Evolutionary conservation across 2,329 filamentous ascomycete species (phyloP).

Genomic region (Furcasterigmium sp.): DNA sequence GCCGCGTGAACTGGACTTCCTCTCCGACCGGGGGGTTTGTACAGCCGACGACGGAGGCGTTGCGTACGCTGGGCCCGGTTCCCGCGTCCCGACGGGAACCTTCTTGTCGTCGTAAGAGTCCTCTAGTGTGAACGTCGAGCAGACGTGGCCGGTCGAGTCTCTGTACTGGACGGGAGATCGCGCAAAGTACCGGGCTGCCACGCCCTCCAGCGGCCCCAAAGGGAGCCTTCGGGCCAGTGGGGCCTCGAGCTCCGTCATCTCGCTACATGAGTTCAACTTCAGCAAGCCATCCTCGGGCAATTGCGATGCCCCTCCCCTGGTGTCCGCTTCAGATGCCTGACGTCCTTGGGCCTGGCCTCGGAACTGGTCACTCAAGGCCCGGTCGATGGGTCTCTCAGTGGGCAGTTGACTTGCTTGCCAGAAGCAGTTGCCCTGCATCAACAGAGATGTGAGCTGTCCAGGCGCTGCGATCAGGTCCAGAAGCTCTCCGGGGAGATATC

Average conservation of each 20-base stretch:
- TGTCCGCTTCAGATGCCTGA: too few relatives aligned
- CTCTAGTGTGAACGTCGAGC: constrained; percentile 17
- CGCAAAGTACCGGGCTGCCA: constrained; percentile 12
- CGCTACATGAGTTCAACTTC: constrained; percentile 1
- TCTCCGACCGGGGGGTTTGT: constrained; percentile 10
- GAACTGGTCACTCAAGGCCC: constrained; percentile 1
- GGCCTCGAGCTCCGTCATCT: constrained; percentile 4
- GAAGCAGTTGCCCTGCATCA: constrained; percentile 60
- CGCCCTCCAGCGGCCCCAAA: constrained; percentile 7
- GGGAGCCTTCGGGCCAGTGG: not conserved
- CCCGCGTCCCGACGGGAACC: constrained; percentile 12
- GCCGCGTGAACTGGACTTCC: constrained; percentile 9
- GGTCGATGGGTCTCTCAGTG: constrained; percentile 2
- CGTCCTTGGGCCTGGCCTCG: too few relatives aligned
- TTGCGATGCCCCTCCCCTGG: constrained; percentile 6
- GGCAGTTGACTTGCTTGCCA: constrained; percentile 28
- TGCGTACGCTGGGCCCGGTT: constrained; percentile 3
- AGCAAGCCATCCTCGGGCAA: constrained; percentile 1
- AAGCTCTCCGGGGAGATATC: constrained; percentile 57
- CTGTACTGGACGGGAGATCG: constrained; percentile 23
- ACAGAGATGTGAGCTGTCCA: constrained; percentile 44
- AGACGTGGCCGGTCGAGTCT: constrained; percentile 14
- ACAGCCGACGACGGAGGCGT: constrained; percentile 10
- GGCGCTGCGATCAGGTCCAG: constrained; percentile 45
- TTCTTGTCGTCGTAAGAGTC: constrained; percentile 1